These are phyloP conservation scores for Talaromyces albobiverticillius DNA, from an alignment of 2,329 filamentous ascomycete species.

Conservation along the genomic window DNA sequence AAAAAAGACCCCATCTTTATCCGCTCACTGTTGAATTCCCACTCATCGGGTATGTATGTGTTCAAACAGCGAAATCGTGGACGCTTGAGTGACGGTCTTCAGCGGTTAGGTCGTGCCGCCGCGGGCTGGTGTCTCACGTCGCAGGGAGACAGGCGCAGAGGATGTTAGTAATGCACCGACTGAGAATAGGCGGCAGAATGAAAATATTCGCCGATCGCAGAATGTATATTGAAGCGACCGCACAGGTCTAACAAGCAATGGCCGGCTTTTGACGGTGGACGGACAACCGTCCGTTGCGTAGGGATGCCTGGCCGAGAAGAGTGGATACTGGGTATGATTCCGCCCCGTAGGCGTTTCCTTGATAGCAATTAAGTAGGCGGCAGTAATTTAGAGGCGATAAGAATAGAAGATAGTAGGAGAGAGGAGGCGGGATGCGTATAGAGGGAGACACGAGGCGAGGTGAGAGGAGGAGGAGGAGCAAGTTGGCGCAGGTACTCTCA, in stretches of 20 bases:
- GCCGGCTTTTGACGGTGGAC: neutral
- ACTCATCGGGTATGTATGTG: slow-evolving; percentile 2
- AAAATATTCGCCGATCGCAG: no score
- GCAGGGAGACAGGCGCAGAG: no score
- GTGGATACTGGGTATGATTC: no score
- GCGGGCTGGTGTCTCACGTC: no score
- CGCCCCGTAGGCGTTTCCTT: no score
- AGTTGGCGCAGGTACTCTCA: slow-evolving; percentile 9
- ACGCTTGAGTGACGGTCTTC: neutral
- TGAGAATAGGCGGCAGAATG: no score
- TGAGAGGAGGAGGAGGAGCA: neutral
- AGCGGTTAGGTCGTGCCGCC: neutral
- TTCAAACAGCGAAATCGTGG: neutral
- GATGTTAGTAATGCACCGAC: no score
- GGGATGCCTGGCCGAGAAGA: no score
- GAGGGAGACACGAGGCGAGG: neutral
- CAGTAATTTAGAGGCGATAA: no score
- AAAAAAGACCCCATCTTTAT: slow-evolving; percentile 40
- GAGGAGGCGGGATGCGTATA: neutral
- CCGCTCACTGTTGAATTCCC: neutral
- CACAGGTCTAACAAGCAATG: neutral
- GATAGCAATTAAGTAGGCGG: no score
- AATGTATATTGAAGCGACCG: no score
- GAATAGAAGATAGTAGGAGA: neutral
- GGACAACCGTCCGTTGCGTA: no score